Conservation (phyloP, 768 basidiomycete genomes). For the Termitomyces bulborhizus region DNA sequence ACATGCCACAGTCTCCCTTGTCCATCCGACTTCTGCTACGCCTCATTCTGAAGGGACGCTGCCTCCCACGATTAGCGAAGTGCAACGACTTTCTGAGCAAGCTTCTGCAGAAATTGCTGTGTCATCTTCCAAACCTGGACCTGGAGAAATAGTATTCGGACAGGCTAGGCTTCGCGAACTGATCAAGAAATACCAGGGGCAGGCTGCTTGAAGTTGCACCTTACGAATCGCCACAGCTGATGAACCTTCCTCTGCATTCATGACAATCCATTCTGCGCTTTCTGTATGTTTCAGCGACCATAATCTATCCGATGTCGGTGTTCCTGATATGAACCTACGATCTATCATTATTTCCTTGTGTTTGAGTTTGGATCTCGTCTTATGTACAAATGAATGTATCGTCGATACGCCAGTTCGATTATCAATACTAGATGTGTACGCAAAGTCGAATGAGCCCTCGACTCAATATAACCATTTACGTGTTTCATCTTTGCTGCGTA, state of each 20-base stretch:
- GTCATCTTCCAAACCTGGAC: constrained; percentile 23
- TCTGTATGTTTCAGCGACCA: not conserved
- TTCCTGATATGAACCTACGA: constrained; percentile 5
- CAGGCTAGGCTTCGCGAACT: constrained; percentile 72
- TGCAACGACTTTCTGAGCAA: not conserved
- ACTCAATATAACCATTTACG: too few species aligned
- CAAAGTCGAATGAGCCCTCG: too few species aligned
- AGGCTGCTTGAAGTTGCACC: constrained; percentile 1
- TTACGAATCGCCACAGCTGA: not conserved
- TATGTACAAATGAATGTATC: not conserved
- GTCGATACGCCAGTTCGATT: not conserved
- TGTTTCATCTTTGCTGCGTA: too few species aligned
- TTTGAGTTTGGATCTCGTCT: not conserved
- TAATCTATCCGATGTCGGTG: not conserved
- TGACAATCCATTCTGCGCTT: not conserved
- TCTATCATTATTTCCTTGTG: constrained; percentile 12
- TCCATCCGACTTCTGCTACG: constrained; percentile 32
- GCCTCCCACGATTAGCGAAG: constrained; percentile 30
- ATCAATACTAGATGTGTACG: not conserved
- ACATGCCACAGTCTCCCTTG: constrained; percentile 73
- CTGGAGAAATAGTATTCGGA: constrained; percentile 61
- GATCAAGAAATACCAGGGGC: constrained; percentile 74
- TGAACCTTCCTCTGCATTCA: not conserved
- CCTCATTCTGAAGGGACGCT: constrained; percentile 21
- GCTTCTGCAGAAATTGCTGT: constrained; percentile 13